Percentiles rank a stretch among this genome's conserved stretches.
Evolutionary conservation across 2,329 filamentous ascomycete species (phyloP).

Genomic region (Nemania diffusa): DNA sequence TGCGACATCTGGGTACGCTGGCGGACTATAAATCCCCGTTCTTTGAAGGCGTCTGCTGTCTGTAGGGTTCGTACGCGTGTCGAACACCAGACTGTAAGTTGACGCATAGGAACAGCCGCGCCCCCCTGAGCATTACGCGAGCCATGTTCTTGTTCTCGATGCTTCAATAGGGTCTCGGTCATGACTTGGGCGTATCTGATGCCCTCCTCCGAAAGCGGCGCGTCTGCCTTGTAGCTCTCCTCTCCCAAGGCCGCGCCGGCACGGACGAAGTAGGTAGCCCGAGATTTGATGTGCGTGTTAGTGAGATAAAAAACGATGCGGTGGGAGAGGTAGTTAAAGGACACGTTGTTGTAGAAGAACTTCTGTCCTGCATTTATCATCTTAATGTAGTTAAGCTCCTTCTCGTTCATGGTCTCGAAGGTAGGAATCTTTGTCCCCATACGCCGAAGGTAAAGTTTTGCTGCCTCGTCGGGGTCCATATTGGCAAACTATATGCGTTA

Average conservation of each 20-base stretch:
- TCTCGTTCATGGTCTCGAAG: constrained; percentile 96
- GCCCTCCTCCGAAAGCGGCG: constrained; percentile 82
- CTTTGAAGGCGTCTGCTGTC: constrained; percentile 83
- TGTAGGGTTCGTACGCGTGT: constrained; percentile 90
- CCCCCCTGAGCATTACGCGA: constrained; percentile 75
- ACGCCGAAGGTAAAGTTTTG: constrained; percentile 87
- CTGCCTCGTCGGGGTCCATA: constrained; percentile 92
- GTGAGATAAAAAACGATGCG: constrained; percentile 98
- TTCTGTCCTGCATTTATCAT: constrained; percentile 98
- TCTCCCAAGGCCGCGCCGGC: constrained; percentile 88
- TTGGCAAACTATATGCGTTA: constrained; percentile 74
- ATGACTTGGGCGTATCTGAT: constrained; percentile 84
- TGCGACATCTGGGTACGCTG: constrained; percentile 97
- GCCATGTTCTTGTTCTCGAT: constrained; percentile 83
- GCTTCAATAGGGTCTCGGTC: constrained; percentile 82
- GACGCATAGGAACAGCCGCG: constrained; percentile 74
- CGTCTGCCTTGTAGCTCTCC: constrained; percentile 92
- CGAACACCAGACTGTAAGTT: constrained; percentile 93
- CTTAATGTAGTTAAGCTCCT: constrained; percentile 96
- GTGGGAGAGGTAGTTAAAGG: constrained; percentile 95
- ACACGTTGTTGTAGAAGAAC: constrained; percentile 95
- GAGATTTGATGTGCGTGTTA: constrained; percentile 95
- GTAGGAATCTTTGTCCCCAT: constrained; percentile 94
- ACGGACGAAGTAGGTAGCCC: constrained; percentile 91
- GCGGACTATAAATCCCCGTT: constrained; percentile 83